Percentiles rank a stretch among this genome's conserved stretches.
These are phyloP conservation scores for Didymella arachidicola DNA, from an alignment of 2,329 filamentous ascomycete species.

Conservation along the genomic window DNA sequence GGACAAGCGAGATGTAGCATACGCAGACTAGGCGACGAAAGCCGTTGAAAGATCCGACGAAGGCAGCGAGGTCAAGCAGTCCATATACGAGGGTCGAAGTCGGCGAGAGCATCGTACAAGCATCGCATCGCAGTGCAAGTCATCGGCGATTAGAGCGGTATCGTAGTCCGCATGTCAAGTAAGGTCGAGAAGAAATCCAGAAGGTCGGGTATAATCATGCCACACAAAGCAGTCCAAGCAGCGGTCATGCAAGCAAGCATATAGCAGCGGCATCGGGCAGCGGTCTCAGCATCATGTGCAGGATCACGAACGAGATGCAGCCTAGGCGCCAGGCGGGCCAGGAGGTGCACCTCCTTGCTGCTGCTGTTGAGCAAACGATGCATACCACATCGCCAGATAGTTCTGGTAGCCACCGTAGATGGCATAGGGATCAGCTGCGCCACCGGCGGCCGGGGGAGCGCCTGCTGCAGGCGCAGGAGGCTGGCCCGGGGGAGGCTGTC, in stretches of 20 bases:
- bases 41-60: constrained; percentile 3
- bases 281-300: constrained; percentile 48
- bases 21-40: constrained; percentile 16
- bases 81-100: constrained; percentile 7
- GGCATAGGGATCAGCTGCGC: constrained; percentile 66
- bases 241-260: constrained; percentile 51
- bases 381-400: constrained; percentile 82
- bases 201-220: constrained; percentile 39
- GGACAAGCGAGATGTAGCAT: constrained; percentile 17
- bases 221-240: constrained; percentile 39
- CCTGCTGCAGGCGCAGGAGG: constrained; percentile 41
- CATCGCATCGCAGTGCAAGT: constrained; percentile 31
- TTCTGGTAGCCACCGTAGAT: constrained; percentile 83
- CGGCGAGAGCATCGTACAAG: constrained; percentile 14
- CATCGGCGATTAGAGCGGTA: constrained; percentile 25
- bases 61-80: constrained; percentile 18
- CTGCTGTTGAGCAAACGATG: constrained; percentile 67
- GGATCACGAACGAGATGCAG: constrained; percentile 44
- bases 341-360: constrained; percentile 41
- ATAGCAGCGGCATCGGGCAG: constrained; percentile 47
- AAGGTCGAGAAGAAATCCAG: constrained; percentile 19
- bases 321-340: constrained; percentile 48
- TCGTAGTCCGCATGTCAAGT: constrained; percentile 26
- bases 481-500: constrained; percentile 44
- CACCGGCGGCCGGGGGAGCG: constrained; percentile 64